These are phyloP conservation scores for Phaseolus lunatus DNA, from an alignment of 306 rosid species.

Conservation along the genomic window DNA sequence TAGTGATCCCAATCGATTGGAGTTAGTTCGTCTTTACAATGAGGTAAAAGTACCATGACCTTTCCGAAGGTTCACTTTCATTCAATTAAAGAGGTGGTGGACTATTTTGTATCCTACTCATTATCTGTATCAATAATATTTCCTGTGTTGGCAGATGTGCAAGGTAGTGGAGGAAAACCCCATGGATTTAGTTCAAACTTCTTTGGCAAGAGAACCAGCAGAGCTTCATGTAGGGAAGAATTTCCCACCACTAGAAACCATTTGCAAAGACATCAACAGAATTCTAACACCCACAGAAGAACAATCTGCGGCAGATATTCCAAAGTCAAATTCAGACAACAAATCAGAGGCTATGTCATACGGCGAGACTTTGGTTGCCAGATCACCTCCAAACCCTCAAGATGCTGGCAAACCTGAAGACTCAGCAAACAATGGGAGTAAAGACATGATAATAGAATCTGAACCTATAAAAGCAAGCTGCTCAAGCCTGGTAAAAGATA, in stretches of 20 bases:
- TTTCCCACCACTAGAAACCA: conserved; percentile 54
- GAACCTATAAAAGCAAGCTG: conserved; percentile 50
- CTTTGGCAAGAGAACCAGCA: conserved; percentile 49
- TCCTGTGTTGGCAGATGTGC: conserved; percentile 76
- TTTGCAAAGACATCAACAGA: conserved; percentile 61
- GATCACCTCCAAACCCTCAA: conserved; percentile 43
- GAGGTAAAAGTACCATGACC: conserved; percentile 58
- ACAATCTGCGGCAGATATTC: conserved; percentile 36
- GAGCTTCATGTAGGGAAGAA: conserved; percentile 48
- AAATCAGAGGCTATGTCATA: conserved; percentile 44
- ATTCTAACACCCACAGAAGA: conserved; percentile 56
- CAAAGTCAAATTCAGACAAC: conserved; percentile 37
- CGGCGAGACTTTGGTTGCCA: conserved; percentile 24
- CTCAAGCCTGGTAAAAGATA: conserved; percentile 33
- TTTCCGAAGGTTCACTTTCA: conserved; percentile 19
- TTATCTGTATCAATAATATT: conserved; percentile 29
- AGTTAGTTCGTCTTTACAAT: conserved; percentile 79
- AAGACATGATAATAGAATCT: conserved; percentile 46
- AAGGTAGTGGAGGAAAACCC: conserved; percentile 63
- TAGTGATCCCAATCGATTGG: conserved; percentile 64
- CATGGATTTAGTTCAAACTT: conserved; percentile 47
- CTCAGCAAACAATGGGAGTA: conserved; percentile 41
- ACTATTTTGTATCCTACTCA: background rate
- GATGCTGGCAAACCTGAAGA: conserved; percentile 49
- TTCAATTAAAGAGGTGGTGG: conserved; percentile 13